A percentile compares a stretch with the other conserved stretches of the same genome.
Conservation (phyloP, 192 early-diverging fungal species). For the Chytriomyces confervae region DNA sequence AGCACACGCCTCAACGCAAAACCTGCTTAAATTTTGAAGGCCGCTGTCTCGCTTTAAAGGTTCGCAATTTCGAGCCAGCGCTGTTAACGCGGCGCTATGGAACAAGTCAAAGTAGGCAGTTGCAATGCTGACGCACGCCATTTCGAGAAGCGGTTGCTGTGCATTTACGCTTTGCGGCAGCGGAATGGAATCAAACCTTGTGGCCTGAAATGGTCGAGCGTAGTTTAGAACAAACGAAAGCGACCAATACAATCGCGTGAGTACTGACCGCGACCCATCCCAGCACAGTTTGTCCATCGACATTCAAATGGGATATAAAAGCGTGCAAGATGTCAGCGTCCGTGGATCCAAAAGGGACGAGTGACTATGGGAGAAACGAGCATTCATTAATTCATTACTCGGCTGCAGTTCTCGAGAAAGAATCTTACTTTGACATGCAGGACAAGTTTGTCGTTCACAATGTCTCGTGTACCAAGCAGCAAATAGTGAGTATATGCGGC, state of each 20-base stretch:
- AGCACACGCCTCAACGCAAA: conserved; percentile 31
- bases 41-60: conserved; percentile 1
- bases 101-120: conserved; percentile 33
- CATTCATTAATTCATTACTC: neutral
- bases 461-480: conserved; percentile 10
- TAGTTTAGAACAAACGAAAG: too few species aligned
- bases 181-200: conserved; percentile 20
- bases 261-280: conserved; percentile 17
- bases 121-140: conserved; percentile 17
- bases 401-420: too few species aligned
- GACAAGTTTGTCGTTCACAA: conserved; percentile 20
- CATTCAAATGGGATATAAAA: conserved; percentile 16
- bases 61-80: conserved; percentile 32
- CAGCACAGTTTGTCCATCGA: conserved; percentile 9
- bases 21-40: conserved; percentile 4
- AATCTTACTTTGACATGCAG: conserved; percentile 16
- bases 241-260: neutral
- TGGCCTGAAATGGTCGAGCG: neutral
- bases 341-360: conserved; percentile 14
- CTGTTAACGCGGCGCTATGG: conserved; percentile 16
- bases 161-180: conserved; percentile 1
- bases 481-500: conserved; percentile 16
- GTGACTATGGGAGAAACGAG: neutral
- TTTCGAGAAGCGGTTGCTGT: conserved; percentile 18
- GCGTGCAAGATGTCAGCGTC: conserved; percentile 12